These are phyloP conservation scores for Leishmania martiniquensis DNA, from an alignment of 208 protist genomes.

Conservation along the genomic window DNA sequence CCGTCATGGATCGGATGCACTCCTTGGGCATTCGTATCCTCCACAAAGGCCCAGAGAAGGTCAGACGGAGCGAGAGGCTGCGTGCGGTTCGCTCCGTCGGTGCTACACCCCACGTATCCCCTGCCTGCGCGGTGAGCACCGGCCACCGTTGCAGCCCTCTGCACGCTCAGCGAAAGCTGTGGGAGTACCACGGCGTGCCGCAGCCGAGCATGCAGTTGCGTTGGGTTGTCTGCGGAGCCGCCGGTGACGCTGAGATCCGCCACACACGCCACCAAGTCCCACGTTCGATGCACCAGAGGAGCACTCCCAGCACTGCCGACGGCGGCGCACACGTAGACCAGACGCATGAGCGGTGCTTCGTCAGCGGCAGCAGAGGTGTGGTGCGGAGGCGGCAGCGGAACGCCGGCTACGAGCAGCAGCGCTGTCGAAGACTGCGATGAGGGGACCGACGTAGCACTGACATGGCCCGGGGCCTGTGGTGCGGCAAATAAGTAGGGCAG, in stretches of 20 bases:
- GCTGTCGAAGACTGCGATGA: neutral
- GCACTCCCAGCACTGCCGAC: neutral
- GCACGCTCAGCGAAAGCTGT: neutral
- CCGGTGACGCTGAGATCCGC: neutral
- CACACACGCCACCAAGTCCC: constrained; percentile 9
- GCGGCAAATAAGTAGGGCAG: constrained; percentile 15
- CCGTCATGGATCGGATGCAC: neutral
- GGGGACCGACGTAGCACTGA: neutral
- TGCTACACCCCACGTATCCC: neutral
- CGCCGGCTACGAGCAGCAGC: constrained; percentile 11
- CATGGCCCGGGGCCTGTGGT: neutral
- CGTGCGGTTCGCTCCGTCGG: neutral
- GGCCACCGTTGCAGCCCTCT: neutral
- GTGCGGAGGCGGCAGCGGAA: neutral
- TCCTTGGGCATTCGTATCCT: neutral
- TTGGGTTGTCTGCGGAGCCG: neutral
- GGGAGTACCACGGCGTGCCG: neutral
- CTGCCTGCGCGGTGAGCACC: neutral
- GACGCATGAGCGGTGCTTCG: constrained; percentile 1
- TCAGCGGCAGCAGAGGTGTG: constrained; percentile 1
- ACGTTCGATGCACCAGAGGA: neutral
- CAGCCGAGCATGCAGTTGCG: neutral
- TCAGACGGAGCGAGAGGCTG: constrained; percentile 1
- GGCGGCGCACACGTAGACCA: constrained; percentile 1
- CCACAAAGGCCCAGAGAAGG: constrained; percentile 34